phyloP scores from a whole-genome alignment of 805 yeast genomes.

The Yarrowia keelungensis region DNA sequence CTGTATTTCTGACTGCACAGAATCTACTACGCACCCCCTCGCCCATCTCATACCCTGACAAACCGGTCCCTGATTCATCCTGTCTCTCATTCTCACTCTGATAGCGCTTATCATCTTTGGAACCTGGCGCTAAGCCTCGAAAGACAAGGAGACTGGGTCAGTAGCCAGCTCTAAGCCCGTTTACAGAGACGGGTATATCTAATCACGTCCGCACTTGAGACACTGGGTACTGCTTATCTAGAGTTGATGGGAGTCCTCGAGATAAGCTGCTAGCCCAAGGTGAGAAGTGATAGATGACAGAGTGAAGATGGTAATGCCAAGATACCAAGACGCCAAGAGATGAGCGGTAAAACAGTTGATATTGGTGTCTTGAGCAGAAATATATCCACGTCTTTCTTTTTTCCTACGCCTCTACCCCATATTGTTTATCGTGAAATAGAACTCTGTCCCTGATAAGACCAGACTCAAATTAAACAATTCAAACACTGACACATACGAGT shows the following conservation, averaged over 20 bases:
- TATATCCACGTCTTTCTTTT: neutral
- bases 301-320: no score
- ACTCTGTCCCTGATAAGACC: conserved; percentile 28
- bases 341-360: neutral
- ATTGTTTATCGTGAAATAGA: conserved; percentile 4
- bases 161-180: neutral
- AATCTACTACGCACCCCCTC: no score
- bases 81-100: no score
- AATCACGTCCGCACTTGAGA: conserved; percentile 8
- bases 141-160: neutral
- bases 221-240: conserved; percentile 18
- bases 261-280: neutral
- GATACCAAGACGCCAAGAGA: conserved; percentile 15
- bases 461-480: conserved; percentile 11
- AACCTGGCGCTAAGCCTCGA: conserved; percentile 3
- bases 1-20: no score
- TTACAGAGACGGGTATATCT: neutral
- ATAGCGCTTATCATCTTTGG: no score
- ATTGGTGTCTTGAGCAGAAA: neutral
- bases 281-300: neutral
- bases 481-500: conserved; percentile 5
- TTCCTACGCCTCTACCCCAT: neutral
- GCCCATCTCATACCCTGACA: no score
- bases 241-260: conserved; percentile 9
- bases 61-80: no score